These are phyloP conservation scores for Ustanciosporium gigantosporum DNA, from an alignment of 1,284 basidiomycete species.

Conservation along the genomic window DNA sequence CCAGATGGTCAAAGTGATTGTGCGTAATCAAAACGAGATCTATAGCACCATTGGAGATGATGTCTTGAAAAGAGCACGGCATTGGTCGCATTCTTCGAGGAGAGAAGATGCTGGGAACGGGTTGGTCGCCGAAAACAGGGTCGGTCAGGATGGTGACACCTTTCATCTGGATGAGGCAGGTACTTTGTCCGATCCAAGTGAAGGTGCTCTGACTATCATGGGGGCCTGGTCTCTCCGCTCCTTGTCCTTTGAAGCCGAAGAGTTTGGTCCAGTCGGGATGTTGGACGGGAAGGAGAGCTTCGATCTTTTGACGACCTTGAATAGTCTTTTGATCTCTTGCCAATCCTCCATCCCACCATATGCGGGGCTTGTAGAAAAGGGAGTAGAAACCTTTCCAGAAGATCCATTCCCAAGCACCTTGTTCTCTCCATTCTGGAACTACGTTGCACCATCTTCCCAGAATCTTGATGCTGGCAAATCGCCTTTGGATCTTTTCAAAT, in stretches of 20 bases:
- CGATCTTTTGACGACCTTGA: conserved; percentile 29
- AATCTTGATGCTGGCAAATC: conserved; percentile 53
- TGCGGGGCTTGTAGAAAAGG: conserved; percentile 35
- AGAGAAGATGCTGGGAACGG: conserved; percentile 61
- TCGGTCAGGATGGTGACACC: conserved; percentile 65
- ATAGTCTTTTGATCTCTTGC: conserved; percentile 34
- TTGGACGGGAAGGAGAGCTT: conserved; percentile 38
- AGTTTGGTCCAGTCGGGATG: conserved; percentile 36
- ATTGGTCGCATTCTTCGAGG: conserved; percentile 62
- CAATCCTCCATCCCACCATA: conserved; percentile 57
- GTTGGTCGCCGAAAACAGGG: conserved; percentile 64
- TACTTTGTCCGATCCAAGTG: conserved; percentile 53
- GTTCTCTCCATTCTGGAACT: conserved; percentile 65
- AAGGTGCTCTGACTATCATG: conserved; percentile 21
- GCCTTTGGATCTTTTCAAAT: conserved; percentile 60
- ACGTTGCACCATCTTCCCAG: conserved; percentile 62
- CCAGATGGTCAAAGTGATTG: conserved; percentile 60
- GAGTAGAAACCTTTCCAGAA: conserved; percentile 44
- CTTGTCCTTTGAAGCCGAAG: conserved; percentile 1
- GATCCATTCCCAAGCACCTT: conserved; percentile 62
- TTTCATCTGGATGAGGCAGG: conserved; percentile 63
- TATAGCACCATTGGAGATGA: conserved; percentile 55
- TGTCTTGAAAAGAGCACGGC: conserved; percentile 62
- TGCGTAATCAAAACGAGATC: conserved; percentile 64
- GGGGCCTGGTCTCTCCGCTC: neutral